phyloP scores from a whole-genome alignment of 495 filamentous ascomycete species.

The Xylaria scruposa region DNA sequence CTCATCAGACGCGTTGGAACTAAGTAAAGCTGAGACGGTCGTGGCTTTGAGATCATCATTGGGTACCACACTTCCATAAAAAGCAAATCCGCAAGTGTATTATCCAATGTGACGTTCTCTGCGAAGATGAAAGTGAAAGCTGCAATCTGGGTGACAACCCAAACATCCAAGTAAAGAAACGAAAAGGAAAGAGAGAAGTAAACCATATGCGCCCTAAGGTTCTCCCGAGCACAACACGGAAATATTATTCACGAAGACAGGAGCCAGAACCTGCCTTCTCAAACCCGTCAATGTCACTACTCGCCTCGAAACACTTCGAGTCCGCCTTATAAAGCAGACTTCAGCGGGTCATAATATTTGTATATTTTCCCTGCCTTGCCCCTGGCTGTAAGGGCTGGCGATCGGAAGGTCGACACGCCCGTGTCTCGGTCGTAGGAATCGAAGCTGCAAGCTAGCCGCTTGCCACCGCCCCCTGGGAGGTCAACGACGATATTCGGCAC shows the following conservation, averaged over 20 bases:
- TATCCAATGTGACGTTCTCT: too few species aligned
- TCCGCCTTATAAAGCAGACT: not conserved
- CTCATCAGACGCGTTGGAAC: not conserved
- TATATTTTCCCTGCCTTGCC: slow-evolving; percentile 57
- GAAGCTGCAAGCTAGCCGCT: slow-evolving; percentile 59
- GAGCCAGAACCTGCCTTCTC: not conserved
- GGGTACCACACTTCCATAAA: not conserved
- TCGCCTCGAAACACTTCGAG: not conserved
- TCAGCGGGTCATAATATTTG: slow-evolving; percentile 48
- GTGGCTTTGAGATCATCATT: not conserved
- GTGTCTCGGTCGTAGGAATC: slow-evolving; percentile 56
- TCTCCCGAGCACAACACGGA: not conserved
- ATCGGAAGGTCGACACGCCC: slow-evolving; percentile 59
- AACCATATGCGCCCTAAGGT: not conserved
- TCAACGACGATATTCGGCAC: slow-evolving; percentile 65
- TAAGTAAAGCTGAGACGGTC: not conserved
- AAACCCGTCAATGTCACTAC: not conserved
- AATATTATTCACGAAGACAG: not conserved
- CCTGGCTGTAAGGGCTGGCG: slow-evolving; percentile 56
- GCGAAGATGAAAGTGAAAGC: not conserved
- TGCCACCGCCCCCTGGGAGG: slow-evolving; percentile 66
- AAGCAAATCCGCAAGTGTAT: not conserved
- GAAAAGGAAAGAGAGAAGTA: not conserved
- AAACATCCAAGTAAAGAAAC: not conserved
- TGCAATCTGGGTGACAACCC: not conserved